Conservation (phyloP, 352 stramenopile genomes). For the Globisporangium irregulare region DNA sequence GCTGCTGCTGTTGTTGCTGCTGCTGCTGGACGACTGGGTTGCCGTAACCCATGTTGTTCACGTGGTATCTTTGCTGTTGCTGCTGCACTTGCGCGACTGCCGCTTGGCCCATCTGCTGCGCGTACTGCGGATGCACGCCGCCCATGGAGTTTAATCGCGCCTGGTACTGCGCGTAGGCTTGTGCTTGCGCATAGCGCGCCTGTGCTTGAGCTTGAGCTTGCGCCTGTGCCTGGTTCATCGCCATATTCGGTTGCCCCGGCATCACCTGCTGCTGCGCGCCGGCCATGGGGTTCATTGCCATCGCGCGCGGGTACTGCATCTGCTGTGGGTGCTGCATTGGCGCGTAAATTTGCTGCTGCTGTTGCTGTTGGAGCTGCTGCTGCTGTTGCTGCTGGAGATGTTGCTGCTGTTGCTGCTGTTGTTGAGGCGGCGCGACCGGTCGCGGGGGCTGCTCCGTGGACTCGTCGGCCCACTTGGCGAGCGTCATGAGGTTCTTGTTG, state of each 20-base stretch:
- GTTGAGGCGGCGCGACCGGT: slow-evolving; percentile 22
- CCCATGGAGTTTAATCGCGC: slow-evolving; percentile 60
- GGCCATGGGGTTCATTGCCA: slow-evolving; percentile 30
- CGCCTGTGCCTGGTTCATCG: slow-evolving; percentile 30
- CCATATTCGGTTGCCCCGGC: slow-evolving; percentile 10
- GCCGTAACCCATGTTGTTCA: slow-evolving; percentile 35
- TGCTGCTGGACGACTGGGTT: slow-evolving; percentile 18
- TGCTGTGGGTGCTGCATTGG: slow-evolving; percentile 31
- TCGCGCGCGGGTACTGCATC: slow-evolving; percentile 19
- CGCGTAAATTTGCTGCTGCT: slow-evolving; percentile 16
- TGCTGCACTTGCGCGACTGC: slow-evolving; percentile 25
- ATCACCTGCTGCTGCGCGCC: slow-evolving; percentile 17
- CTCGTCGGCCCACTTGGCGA: slow-evolving; percentile 87
- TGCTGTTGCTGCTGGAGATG: slow-evolving; percentile 22
- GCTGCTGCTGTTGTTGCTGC: slow-evolving; percentile 25
- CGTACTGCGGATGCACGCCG: slow-evolving; percentile 25
- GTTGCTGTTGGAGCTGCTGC: slow-evolving; percentile 14
- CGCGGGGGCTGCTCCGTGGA: slow-evolving; percentile 63
- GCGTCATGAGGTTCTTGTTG: slow-evolving; percentile 89
- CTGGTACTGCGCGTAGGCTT: slow-evolving; percentile 59
- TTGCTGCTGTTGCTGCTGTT: slow-evolving; percentile 27
- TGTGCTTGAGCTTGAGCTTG: slow-evolving; percentile 27
- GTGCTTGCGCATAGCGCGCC: slow-evolving; percentile 35
- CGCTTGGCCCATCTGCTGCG: slow-evolving; percentile 33
- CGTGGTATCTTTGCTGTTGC: slow-evolving; percentile 26